Percentiles rank a stretch among this genome's conserved stretches.
These are phyloP conservation scores for Lodderomyces pseudojiufengensis DNA, from an alignment of 1,139 yeast genomes.

Conservation along the genomic window DNA sequence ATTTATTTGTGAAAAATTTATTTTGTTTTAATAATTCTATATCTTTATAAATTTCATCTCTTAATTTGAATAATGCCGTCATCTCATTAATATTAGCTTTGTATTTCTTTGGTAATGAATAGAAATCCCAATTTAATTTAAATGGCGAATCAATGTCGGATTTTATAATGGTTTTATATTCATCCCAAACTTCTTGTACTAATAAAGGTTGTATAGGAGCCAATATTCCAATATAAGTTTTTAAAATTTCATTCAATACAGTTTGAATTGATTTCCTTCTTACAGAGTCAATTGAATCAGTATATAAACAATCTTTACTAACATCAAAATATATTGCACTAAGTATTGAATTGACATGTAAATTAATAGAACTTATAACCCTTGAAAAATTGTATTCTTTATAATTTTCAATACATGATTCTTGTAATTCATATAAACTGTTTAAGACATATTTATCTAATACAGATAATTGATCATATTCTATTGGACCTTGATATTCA, in stretches of 20 bases:
- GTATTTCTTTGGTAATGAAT: constrained; percentile 25
- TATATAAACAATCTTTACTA: constrained; percentile 80
- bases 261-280: constrained; percentile 69
- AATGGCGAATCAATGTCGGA: constrained; percentile 48
- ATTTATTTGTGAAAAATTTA: constrained; percentile 53
- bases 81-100: constrained; percentile 40
- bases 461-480: constrained; percentile 41
- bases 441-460: constrained; percentile 67
- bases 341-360: constrained; percentile 69
- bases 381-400: constrained; percentile 61
- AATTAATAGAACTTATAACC: constrained; percentile 59
- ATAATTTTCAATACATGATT: constrained; percentile 43
- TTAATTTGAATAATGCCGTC: constrained; percentile 39
- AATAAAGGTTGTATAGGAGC: constrained; percentile 82
- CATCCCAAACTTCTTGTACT: constrained; percentile 85
- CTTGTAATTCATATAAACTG: constrained; percentile 49
- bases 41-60: constrained; percentile 46
- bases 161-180: constrained; percentile 36
- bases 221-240: constrained; percentile 59
- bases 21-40: constrained; percentile 31
- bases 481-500: constrained; percentile 24
- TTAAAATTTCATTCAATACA: constrained; percentile 60
- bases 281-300: constrained; percentile 48
- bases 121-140: constrained; percentile 34
- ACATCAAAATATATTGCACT: constrained; percentile 86